A percentile compares a stretch with the other conserved stretches of the same genome.
These are phyloP conservation scores for Tympanopsis confertula DNA, from an alignment of 2,329 filamentous ascomycete species.

Conservation along the genomic window DNA sequence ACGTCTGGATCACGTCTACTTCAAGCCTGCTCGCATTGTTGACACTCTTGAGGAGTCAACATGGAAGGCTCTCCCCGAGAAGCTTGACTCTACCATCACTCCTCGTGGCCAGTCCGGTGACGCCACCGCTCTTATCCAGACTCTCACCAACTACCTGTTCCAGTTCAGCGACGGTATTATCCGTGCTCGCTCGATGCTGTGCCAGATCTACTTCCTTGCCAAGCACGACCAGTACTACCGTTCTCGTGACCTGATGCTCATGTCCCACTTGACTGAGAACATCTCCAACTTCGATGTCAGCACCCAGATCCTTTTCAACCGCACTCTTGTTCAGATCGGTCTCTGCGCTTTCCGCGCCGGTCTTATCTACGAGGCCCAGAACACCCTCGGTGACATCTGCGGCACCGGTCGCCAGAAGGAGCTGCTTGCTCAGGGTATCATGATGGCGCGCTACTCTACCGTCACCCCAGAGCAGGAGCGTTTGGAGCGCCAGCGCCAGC, in stretches of 20 bases:
- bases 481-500: conserved; percentile 88
- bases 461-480: conserved; percentile 97
- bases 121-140: conserved; percentile 65
- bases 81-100: conserved; percentile 69
- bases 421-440: conserved; percentile 90
- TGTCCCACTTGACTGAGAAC: conserved; percentile 97
- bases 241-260: conserved; percentile 97
- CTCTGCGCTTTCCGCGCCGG: conserved; percentile 96
- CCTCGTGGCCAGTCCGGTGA: conserved; percentile 59
- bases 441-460: conserved; percentile 93
- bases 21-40: conserved; percentile 92
- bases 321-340: conserved; percentile 91
- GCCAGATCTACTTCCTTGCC: conserved; percentile 96
- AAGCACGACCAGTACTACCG: conserved; percentile 97
- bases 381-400: conserved; percentile 94
- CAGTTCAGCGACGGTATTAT: conserved; percentile 90
- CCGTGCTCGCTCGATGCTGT: conserved; percentile 90
- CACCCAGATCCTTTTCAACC: conserved; percentile 97
- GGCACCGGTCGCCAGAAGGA: conserved; percentile 97
- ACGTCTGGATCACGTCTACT: conserved; percentile 93
- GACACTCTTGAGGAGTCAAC: conserved; percentile 88
- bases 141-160: conserved; percentile 91
- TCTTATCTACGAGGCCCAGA: conserved; percentile 93
- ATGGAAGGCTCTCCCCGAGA: conserved; percentile 67
- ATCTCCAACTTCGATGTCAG: conserved; percentile 94